phyloP scores from a whole-genome alignment of 352 stramenopile genomes.

The Halophytophthora batemanensis region DNA sequence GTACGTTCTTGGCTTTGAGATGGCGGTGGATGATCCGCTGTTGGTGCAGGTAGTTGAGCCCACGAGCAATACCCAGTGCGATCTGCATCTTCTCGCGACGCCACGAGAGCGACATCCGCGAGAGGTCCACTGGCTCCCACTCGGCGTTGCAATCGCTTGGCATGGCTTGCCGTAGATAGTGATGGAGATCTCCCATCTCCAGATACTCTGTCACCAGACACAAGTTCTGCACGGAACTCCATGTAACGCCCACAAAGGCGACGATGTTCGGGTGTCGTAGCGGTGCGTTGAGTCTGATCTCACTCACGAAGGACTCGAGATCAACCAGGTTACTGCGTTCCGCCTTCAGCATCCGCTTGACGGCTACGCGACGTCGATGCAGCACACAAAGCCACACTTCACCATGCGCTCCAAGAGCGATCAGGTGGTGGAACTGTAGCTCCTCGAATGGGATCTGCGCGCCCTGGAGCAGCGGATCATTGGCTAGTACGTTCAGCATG shows the following conservation, averaged over 20 bases:
- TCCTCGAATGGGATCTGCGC: constrained; percentile 30
- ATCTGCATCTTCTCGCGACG: constrained; percentile 40
- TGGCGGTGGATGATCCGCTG: constrained; percentile 45
- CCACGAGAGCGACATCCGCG: constrained; percentile 35
- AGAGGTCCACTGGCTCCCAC: constrained; percentile 13
- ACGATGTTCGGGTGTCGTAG: constrained; percentile 39
- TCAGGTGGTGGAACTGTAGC: constrained; percentile 31
- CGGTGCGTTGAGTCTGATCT: constrained; percentile 29
- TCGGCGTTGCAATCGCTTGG: constrained; percentile 1
- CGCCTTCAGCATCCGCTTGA: constrained; percentile 35
- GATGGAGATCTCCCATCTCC: constrained; percentile 30
- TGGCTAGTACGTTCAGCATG: constrained; percentile 20
- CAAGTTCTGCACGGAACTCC: constrained; percentile 37
- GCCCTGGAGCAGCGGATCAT: constrained; percentile 19
- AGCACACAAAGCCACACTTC: constrained; percentile 40
- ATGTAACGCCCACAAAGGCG: constrained; percentile 39
- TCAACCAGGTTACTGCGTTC: constrained; percentile 13
- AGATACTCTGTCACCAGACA: constrained; percentile 51
- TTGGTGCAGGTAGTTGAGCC: constrained; percentile 45
- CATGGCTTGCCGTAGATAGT: constrained; percentile 25
- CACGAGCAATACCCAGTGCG: constrained; percentile 39
- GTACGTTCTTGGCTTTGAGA: constrained; percentile 52
- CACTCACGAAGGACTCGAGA: constrained; percentile 30
- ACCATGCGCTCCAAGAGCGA: constrained; percentile 18
- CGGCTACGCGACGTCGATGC: constrained; percentile 27